Evolutionary conservation across 208 protist genomes (phyloP), one percentile per base, ranked within the genome.

Genomic region (Leptomonas seymouri): DNA sequence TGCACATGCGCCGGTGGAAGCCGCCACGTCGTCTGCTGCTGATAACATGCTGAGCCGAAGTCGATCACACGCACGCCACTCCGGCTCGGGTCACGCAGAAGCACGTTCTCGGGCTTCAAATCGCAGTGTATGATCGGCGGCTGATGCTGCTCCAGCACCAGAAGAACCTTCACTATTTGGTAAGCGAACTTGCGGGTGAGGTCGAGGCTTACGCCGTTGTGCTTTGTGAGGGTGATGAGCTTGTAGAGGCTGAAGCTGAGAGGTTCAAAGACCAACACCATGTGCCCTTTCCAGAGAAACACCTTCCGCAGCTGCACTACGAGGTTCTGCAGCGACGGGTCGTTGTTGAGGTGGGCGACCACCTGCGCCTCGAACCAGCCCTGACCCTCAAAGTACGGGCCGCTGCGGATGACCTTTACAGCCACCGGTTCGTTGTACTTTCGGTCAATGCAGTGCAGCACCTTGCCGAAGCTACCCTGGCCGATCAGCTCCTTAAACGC

Each of bases 51-150:
- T 28, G 86, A 97, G 34, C 99, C 99, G 85, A 99, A 99, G 80
- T 99, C 99, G 61, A 99, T 99, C 0, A 97, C 75, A 25, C 84
- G 85, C 71, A 99, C 98, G 12, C 83, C 93, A 54, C 81, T 97
- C 7, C 96, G 77, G 44, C 90, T 95, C n/a, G 81, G 86, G 66
- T 96, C 68, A 23, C 80, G 78, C 64, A 98, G 82, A 27, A 98
- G 82, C 39, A 99, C 90, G 79, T 98, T 98, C 79, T 98, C 95
- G 18, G 94, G 95, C 82, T 99, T 99, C 34, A 99, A 71, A 76
- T 99, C 98, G 64, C 98, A 99, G 76, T 99, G 98, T 53, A 99
- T 98, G 59, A 99, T 97, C 36, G 96, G 89, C 18, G 98, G 85
- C 8, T 96, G 67, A 59, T 86, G 77, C 42, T 82, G 58, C 46